Evolutionary conservation across 768 basidiomycete genomes (phyloP), one percentile per base, ranked within the genome.

Genomic region (Suillus tomentosus): DNA sequence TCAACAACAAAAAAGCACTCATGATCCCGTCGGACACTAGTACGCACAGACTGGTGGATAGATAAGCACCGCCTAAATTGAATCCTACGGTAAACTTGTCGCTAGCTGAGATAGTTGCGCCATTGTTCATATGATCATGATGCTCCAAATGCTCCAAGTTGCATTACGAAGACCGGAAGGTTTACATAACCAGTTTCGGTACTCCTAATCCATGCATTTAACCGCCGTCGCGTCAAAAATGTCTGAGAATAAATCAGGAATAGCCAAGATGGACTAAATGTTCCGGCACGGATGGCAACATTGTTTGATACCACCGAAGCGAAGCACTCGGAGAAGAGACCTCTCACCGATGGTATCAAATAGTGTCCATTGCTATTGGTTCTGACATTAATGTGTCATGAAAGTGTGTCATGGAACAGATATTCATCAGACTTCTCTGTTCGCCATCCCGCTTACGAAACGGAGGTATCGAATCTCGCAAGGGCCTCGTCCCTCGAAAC

Each of bases 21-120:
- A 42, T 42, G 27, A 19, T 19, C 10, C 36, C 39, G 13, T 42
- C 24, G 17, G 24, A 27, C n/a, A 11, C 10, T 2, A 11, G 51
- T 27, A 9, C 55, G 34, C 59, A 61, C 24, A 34, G 3, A 10
- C 17, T 31, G 31, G 27, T 37, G 36, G 36, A 36, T 10, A 57
- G 56, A 57, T 57, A 57, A 40, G 56, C 56, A 57, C 37, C 10
- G 56, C 56, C 55, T 22, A 36, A 7, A 56, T 15, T 3, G 22
- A 24, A 36, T 17, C 37, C 24, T 43, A 14, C 5, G 11, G 11
- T 53, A 36, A 60, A 17, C 56, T 48, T 3, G 59, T 73, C 61
- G 39, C 63, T 63, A 54, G 63, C 43, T 58, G 58, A 66, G 56
- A 57, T 42, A 48, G 51, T 45, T 55, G 43, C 54, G 24, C 37